Percentiles rank a stretch among this genome's conserved stretches.
Conservation (phyloP, 441 rosid genomes). For the Biscutella laevigata region DNA sequence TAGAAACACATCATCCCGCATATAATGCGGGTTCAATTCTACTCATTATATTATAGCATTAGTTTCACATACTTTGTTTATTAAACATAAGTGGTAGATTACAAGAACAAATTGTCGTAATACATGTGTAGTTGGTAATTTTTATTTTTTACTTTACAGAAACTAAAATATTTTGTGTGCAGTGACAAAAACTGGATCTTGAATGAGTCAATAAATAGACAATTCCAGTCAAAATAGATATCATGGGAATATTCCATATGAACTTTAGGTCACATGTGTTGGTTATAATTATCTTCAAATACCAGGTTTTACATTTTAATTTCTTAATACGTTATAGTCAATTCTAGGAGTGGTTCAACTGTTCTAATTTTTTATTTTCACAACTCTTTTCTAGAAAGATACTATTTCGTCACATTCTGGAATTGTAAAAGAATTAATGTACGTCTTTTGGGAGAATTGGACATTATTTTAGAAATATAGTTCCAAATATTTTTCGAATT, state of each 20-base stretch:
- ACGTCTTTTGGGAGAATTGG: neutral
- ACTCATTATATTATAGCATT: too few relatives aligned
- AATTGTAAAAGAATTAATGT: neutral
- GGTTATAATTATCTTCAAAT: neutral
- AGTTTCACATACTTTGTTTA: too few relatives aligned
- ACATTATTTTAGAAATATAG: neutral
- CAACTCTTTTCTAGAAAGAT: neutral
- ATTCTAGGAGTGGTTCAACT: too few relatives aligned
- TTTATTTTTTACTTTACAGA: neutral
- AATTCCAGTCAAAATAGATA: neutral
- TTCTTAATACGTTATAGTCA: neutral
- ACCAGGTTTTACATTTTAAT: neutral
- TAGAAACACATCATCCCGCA: too few relatives aligned
- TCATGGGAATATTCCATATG: constrained; percentile 22
- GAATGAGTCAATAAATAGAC: neutral
- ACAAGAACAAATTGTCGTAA: constrained; percentile 18
- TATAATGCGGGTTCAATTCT: too few relatives aligned
- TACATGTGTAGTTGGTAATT: constrained; percentile 18
- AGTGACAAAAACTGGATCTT: constrained; percentile 16
- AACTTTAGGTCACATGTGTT: constrained; percentile 7
- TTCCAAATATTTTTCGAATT: too few relatives aligned
- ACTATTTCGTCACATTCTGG: neutral
- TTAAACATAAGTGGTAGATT: constrained; percentile 17
- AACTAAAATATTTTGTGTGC: neutral
- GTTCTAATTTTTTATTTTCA: too few relatives aligned